Percentiles rank a stretch among this genome's conserved stretches.
Conservation (phyloP, 495 filamentous ascomycete genomes). For the Xylaria telfairii region DNA sequence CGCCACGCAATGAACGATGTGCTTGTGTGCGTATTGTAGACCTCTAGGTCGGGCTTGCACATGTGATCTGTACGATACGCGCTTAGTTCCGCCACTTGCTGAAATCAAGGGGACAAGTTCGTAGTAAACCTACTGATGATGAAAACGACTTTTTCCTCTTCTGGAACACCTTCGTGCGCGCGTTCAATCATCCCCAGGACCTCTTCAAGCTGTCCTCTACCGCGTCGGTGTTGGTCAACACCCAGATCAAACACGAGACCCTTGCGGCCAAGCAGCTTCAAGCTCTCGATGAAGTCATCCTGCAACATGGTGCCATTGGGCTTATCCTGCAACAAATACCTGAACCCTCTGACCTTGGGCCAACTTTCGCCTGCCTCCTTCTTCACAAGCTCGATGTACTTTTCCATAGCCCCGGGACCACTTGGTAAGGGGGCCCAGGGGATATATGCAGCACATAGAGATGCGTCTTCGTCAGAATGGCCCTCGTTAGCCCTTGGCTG, state of each 20-base stretch:
- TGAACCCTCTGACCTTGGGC: constrained; percentile 66
- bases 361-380: constrained; percentile 55
- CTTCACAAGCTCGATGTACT: constrained; percentile 60
- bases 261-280: constrained; percentile 69
- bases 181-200: constrained; percentile 73
- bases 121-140: constrained; percentile 67
- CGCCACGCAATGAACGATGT: constrained; percentile 64
- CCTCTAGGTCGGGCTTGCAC: constrained; percentile 80
- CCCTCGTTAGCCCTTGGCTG: constrained; percentile 64
- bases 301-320: constrained; percentile 64
- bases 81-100: constrained; percentile 18
- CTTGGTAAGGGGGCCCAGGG: constrained; percentile 81
- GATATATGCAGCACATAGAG: constrained; percentile 68
- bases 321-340: constrained; percentile 83
- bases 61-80: constrained; percentile 68
- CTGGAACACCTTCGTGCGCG: constrained; percentile 63
- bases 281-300: constrained; percentile 67
- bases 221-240: constrained; percentile 73
- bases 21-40: constrained; percentile 56
- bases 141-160: constrained; percentile 64
- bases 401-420: constrained; percentile 56
- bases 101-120: background rate
- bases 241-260: constrained; percentile 79
- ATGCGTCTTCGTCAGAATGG: constrained; percentile 54
- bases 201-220: constrained; percentile 73